Percentiles rank a stretch among this genome's conserved stretches.
Evolutionary conservation across 176 grass and related monocot genomes (phyloP).

Genomic region (Microstegium vimineum): DNA sequence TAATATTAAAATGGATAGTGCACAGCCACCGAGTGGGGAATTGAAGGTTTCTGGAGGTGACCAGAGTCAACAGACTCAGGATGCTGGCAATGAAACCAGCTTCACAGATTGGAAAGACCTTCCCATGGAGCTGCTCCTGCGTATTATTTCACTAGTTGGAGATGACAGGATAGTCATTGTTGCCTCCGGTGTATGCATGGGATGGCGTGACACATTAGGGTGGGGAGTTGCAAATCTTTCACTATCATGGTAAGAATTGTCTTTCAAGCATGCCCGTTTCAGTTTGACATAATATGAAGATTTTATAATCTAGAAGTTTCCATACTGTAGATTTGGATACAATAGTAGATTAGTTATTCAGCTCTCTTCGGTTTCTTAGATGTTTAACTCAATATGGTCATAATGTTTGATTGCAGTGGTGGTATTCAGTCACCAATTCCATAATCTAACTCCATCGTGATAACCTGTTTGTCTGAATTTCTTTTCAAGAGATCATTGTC

Average conservation of each 20-base stretch:
- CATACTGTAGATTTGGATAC: neutral
- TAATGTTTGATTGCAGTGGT: neutral
- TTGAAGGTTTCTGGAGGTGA: conserved; percentile 37
- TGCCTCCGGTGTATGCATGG: conserved; percentile 76
- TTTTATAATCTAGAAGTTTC: neutral
- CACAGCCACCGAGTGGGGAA: conserved; percentile 17
- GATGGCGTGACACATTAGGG: conserved; percentile 75
- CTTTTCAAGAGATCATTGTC: neutral
- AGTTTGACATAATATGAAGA: neutral
- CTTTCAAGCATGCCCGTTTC: neutral
- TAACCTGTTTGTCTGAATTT: neutral
- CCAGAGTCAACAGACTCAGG: conserved; percentile 29
- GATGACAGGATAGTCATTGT: conserved; percentile 66
- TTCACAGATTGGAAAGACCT: conserved; percentile 91
- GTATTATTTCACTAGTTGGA: conserved; percentile 51
- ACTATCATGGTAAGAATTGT: conserved; percentile 57
- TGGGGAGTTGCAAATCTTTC: conserved; percentile 69
- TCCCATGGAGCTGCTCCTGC: conserved; percentile 79
- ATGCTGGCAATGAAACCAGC: conserved; percentile 13
- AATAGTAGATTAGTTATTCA: neutral
- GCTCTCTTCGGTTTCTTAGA: neutral
- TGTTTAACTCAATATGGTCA: neutral
- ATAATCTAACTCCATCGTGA: neutral
- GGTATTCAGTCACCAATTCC: neutral
- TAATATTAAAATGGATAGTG: conserved; percentile 41